A percentile compares a stretch with the other conserved stretches of the same genome.
phyloP scores from a whole-genome alignment of 345 rosid genomes.

The Theobroma cacao region DNA sequence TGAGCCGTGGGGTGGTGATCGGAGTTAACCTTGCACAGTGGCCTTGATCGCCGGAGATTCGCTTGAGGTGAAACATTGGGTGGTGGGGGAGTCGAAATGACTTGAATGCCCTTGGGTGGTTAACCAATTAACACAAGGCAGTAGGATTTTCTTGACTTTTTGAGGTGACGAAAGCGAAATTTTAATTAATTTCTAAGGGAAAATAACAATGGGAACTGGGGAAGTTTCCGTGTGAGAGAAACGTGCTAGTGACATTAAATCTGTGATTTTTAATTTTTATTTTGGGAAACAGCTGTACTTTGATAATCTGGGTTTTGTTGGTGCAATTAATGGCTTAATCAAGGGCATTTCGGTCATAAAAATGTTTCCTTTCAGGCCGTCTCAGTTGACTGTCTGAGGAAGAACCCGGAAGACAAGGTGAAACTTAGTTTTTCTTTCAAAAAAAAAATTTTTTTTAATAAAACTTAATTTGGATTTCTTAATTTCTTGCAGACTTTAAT shows the following conservation, averaged over 20 bases:
- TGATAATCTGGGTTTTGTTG: not conserved
- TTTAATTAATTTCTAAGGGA: not conserved
- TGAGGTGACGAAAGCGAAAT: conserved; percentile 3
- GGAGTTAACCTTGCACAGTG: not conserved
- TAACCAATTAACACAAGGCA: not conserved
- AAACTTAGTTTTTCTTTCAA: not conserved
- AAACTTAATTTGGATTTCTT: not conserved
- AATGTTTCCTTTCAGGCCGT: not conserved
- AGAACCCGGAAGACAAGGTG: not conserved
- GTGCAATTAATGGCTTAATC: conserved; percentile 5
- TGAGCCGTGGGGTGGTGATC: conserved; percentile 6
- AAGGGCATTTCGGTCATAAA: conserved; percentile 25
- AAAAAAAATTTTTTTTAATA: not conserved
- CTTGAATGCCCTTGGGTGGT: conserved; percentile 20
- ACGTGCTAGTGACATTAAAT: not conserved
- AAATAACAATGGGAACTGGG: conserved; percentile 1
- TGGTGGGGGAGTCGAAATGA: conserved; percentile 14
- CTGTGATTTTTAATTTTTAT: conserved; percentile 7
- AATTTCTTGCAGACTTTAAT: not conserved
- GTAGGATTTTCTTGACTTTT: conserved; percentile 23
- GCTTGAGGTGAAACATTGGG: conserved; percentile 4
- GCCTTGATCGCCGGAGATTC: conserved; percentile 19
- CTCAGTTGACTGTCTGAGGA: not conserved
- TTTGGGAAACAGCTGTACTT: conserved; percentile 20
- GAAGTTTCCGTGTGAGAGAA: conserved; percentile 16